Conservation (phyloP, 352 stramenopile genomes). For the Blastocystis sp. region DNA sequence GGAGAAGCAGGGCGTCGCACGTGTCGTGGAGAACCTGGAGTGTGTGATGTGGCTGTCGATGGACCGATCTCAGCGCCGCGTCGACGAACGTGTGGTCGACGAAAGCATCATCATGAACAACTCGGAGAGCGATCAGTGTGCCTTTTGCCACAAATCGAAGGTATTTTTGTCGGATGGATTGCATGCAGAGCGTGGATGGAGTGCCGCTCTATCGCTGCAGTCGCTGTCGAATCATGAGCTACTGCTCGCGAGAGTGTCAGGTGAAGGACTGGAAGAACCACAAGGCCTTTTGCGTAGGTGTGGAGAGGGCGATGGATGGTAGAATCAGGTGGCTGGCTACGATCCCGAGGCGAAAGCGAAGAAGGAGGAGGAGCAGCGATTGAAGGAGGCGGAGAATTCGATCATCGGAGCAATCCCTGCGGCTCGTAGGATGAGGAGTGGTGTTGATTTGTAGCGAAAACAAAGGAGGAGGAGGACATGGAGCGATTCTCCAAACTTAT, state of each 20-base stretch:
- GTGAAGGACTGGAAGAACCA: slow-evolving; percentile 56
- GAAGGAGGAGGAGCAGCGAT: neutral
- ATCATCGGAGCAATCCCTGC: neutral
- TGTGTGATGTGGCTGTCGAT: slow-evolving; percentile 48
- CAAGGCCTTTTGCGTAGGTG: neutral
- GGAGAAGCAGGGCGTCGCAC: slow-evolving; percentile 26
- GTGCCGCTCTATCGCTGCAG: slow-evolving; percentile 7
- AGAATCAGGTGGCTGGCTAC: slow-evolving; percentile 41
- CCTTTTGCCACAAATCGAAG: slow-evolving; percentile 33
- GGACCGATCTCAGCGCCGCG: neutral
- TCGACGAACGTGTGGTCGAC: neutral
- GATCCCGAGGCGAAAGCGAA: neutral
- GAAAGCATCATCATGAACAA: neutral
- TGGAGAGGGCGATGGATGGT: neutral
- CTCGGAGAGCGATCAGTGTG: neutral
- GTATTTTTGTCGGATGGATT: neutral
- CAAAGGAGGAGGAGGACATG: slow-evolving; percentile 56
- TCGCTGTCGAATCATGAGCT: slow-evolving; percentile 15
- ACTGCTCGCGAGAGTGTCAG: slow-evolving; percentile 58
- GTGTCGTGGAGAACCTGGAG: slow-evolving; percentile 25
- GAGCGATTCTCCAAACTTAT: slow-evolving; percentile 24
- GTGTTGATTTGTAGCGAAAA: neutral
- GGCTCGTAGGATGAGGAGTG: neutral
- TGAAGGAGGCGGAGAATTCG: slow-evolving; percentile 2
- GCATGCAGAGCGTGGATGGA: neutral